Evolutionary conservation across 257 asterid species (phyloP).

Genomic region (Plectranthus barbatus): DNA sequence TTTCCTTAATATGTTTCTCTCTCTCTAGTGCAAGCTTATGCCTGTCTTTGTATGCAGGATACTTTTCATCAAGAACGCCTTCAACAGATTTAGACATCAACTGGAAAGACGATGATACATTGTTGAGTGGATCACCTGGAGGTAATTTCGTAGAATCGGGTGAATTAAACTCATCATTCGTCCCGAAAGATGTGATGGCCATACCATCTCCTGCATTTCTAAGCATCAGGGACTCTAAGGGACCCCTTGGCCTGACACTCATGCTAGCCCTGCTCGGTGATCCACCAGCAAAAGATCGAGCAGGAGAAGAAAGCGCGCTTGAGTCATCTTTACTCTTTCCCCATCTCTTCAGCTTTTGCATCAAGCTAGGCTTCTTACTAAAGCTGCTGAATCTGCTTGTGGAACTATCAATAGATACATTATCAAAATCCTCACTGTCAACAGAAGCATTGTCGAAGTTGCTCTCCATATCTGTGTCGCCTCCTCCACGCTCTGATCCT

Average conservation of each 20-base stretch:
- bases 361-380: conserved; percentile 66
- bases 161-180: conserved; percentile 45
- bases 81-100: conserved; percentile 91
- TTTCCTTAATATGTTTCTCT: conserved; percentile 74
- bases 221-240: conserved; percentile 77
- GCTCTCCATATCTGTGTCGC: conserved; percentile 88
- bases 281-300: conserved; percentile 62
- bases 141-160: conserved; percentile 38
- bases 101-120: conserved; percentile 68
- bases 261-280: conserved; percentile 55
- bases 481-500: conserved; percentile 93
- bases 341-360: conserved; percentile 89
- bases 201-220: conserved; percentile 72
- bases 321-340: conserved; percentile 75
- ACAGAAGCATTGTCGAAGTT: conserved; percentile 75
- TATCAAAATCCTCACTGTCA: conserved; percentile 89
- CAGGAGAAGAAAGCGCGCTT: conserved; percentile 59
- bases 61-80: conserved; percentile 78
- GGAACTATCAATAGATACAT: conserved; percentile 64
- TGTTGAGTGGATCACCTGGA: conserved; percentile 33
- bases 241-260: conserved; percentile 53
- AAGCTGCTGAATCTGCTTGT: conserved; percentile 54
- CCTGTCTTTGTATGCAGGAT: conserved; percentile 82
- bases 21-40: conserved; percentile 89
- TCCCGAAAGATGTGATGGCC: conserved; percentile 76